Percentiles rank a stretch among this genome's conserved stretches.
Conservation (phyloP, 441 rosid species). For the Croton laevigatus region DNA sequence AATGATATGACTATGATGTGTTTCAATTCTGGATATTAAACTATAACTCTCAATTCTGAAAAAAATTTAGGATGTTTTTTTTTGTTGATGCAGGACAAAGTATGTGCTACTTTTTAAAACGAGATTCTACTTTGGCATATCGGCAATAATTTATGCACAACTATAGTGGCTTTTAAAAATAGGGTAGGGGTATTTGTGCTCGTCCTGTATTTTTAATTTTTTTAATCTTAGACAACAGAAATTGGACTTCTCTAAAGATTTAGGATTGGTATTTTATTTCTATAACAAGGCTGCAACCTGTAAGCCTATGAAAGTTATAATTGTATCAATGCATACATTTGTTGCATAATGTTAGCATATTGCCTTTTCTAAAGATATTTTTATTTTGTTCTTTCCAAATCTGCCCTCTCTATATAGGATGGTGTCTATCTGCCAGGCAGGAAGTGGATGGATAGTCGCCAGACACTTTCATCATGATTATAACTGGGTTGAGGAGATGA, state of each 20-base stretch:
- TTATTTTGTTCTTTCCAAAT: neutral
- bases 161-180: neutral
- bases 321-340: too few relatives aligned
- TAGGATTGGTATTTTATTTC: neutral
- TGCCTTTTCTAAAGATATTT: neutral
- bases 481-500: neutral
- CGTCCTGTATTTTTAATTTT: neutral
- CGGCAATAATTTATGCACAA: neutral
- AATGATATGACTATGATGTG: neutral
- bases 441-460: neutral
- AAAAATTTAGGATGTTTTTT: slow-evolving; percentile 7
- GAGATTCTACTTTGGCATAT: neutral
- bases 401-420: neutral
- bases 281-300: neutral
- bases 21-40: neutral
- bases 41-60: neutral
- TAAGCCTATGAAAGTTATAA: neutral
- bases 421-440: neutral
- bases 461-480: neutral
- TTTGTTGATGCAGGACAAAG: neutral
- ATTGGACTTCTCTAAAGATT: neutral
- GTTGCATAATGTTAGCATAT: neutral
- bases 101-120: neutral
- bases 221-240: neutral
- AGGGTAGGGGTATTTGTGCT: neutral